Percentiles rank a stretch among this genome's conserved stretches.
phyloP scores from a whole-genome alignment of 2,329 filamentous ascomycete species.

The Xylaria multiplex region DNA sequence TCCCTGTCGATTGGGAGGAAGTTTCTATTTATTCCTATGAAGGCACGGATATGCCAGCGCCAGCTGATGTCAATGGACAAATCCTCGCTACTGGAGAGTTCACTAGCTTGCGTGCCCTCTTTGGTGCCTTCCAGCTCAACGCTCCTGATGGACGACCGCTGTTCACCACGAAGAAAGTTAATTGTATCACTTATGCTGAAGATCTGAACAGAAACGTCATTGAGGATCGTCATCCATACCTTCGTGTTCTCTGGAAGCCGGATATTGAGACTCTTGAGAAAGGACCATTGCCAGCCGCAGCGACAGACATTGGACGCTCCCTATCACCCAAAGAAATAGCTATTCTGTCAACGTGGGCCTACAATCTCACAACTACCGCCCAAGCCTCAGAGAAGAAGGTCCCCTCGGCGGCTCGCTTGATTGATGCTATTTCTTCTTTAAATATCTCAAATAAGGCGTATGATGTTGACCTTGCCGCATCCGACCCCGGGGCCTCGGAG shows the following conservation, averaged over 20 bases:
- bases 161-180: conserved; percentile 27
- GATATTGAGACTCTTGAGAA: conserved; percentile 27
- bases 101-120: conserved; percentile 26
- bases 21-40: conserved; percentile 31
- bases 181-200: conserved; percentile 31
- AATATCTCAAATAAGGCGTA: conserved; percentile 15
- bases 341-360: conserved; percentile 23
- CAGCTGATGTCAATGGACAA: conserved; percentile 18
- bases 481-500: conserved; percentile 18
- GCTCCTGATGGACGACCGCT: conserved; percentile 25
- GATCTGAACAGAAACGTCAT: conserved; percentile 29
- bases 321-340: conserved; percentile 27
- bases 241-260: conserved; percentile 34
- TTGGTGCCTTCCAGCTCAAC: conserved; percentile 24
- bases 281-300: conserved; percentile 24
- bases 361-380: conserved; percentile 19
- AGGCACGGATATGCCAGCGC: conserved; percentile 25
- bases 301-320: conserved; percentile 22
- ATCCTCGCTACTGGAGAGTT: conserved; percentile 28
- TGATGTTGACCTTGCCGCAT: conserved; percentile 22
- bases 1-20: conserved; percentile 30
- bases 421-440: conserved; percentile 10
- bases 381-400: not conserved
- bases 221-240: conserved; percentile 30
- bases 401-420: conserved; percentile 3